A percentile compares a stretch with the other conserved stretches of the same genome.
phyloP scores from a whole-genome alignment of 192 early-diverging fungal genomes.

The Coemansia erecta region DNA sequence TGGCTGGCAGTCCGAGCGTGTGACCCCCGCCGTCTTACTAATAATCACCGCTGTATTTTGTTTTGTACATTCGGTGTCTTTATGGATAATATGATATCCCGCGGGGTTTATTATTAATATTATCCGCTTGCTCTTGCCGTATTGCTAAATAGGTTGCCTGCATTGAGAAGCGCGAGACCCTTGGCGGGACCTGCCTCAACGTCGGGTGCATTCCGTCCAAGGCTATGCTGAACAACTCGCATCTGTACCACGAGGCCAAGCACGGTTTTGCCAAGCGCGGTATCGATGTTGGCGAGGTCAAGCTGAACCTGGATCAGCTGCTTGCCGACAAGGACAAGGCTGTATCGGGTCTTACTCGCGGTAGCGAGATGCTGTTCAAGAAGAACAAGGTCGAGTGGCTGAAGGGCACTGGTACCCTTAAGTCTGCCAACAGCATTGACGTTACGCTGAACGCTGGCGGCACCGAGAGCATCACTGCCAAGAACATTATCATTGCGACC shows the following conservation, averaged over 20 bases:
- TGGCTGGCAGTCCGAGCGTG: neutral
- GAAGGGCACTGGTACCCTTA: conserved; percentile 88
- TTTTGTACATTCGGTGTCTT: neutral
- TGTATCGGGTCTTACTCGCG: conserved; percentile 83
- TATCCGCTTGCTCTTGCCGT: neutral
- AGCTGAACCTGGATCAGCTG: conserved; percentile 83
- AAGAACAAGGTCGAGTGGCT: conserved; percentile 97
- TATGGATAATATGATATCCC: neutral
- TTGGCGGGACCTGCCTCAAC: conserved; percentile 98
- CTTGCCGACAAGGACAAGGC: conserved; percentile 90
- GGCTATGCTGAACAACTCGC: conserved; percentile 97
- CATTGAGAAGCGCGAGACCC: conserved; percentile 90
- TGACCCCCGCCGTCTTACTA: neutral
- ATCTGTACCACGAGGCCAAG: conserved; percentile 90
- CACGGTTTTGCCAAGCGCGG: conserved; percentile 92
- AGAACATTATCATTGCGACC: conserved; percentile 98
- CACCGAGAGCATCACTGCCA: conserved; percentile 72
- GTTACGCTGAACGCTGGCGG: conserved; percentile 80
- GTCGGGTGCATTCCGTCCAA: conserved; percentile 99
- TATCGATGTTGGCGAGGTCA: conserved; percentile 84
- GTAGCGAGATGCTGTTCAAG: conserved; percentile 93
- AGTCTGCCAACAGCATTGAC: conserved; percentile 72
- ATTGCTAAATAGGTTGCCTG: conserved; percentile 74
- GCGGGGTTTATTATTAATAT: too few species aligned
- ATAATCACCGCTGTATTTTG: neutral